These are phyloP conservation scores for Tylopilus plumbeoviolaceoides DNA, from an alignment of 768 basidiomycete species.

Conservation along the genomic window DNA sequence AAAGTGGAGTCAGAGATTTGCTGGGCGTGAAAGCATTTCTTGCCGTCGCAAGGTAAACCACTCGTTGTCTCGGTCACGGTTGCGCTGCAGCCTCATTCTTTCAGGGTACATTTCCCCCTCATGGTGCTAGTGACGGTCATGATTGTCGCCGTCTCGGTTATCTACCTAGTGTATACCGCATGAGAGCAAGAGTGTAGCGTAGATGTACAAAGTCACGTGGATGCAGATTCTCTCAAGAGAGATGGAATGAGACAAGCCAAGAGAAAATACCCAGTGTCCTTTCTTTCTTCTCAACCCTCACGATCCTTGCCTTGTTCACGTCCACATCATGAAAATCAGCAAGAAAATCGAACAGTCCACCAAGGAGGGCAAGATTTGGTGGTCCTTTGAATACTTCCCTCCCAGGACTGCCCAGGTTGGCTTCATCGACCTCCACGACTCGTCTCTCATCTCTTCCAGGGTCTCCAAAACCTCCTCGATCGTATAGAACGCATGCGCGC, in stretches of 20 bases:
- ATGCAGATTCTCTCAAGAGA: background rate
- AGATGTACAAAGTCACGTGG: constrained; percentile 18
- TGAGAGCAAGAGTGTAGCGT: constrained; percentile 1
- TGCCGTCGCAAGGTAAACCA: constrained; percentile 48
- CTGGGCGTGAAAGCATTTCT: constrained; percentile 58
- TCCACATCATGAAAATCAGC: constrained; percentile 78
- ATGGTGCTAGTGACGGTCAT: constrained; percentile 46
- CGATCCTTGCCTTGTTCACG: constrained; percentile 22
- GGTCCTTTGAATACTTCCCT: constrained; percentile 99
- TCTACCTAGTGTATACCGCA: constrained; percentile 38
- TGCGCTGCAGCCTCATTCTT: constrained; percentile 4
- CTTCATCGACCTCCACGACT: constrained; percentile 1
- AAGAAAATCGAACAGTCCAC: constrained; percentile 86
- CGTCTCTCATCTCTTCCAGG: constrained; percentile 6
- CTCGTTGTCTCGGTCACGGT: constrained; percentile 2
- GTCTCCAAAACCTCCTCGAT: constrained; percentile 89
- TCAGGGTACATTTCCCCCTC: constrained; percentile 49
- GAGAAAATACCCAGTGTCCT: constrained; percentile 26
- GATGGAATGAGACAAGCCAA: constrained; percentile 7
- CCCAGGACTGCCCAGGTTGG: constrained; percentile 89
- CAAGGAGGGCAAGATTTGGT: constrained; percentile 87
- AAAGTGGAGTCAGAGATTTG: constrained; percentile 53
- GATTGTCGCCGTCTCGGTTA: constrained; percentile 50
- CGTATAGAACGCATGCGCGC: constrained; percentile 98
- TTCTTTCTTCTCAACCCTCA: constrained; percentile 10